Base-by-base conservation (phyloP, 345 rosid species). In the Sonneratia caseolaris region DNA sequence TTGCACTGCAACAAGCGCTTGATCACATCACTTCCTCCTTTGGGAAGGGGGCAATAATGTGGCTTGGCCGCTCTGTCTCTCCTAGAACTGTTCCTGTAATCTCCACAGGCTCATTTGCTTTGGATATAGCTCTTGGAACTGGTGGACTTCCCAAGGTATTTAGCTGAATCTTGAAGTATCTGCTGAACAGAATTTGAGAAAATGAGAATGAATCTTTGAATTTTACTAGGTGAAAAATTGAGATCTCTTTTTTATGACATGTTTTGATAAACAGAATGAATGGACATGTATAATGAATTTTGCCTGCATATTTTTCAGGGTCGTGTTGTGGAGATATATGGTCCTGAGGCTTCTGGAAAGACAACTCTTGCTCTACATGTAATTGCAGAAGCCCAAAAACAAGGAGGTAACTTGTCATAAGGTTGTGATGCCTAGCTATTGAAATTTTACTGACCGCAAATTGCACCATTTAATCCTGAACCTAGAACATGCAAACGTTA, bases 301-400 rank as follows among this genome's bases (percentile, higher is more conserved):
- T 61, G 15, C 24, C 65, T 61, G 13, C 73, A 62, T 42, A 45
- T 56, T 68, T 21, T 70, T 74, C 45, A 95, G 99, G 99, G 99
- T 3, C 99, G 99, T 73, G 98, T 95, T 43, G 90, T 90, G 78
- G 99, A 92, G 86, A 87, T 96, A 70, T 96, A 81, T 82, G 99
- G 99, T 68, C 99, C 99, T 10, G 99, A 92, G 87, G 99, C 99
- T 66, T 96, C 98, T 75, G 99, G 99, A 37, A 96, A 96, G 80
- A 96, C 99, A 57, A 96, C 99, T 65, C 93, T 96, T 73, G 97
- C 93, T 37, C 86, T 92, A 37, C 99, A 92, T 79, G 97, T 87
- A 71, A 92, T 96, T 80, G 99, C 97, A 64, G 99, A 96, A 86
- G 87, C 98, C 66, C 99, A 96, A 70, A 96, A 87, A 79, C 88